Evolutionary conservation across 2,329 filamentous ascomycete genomes (phyloP).

Genomic region (Phialophora tarda): DNA sequence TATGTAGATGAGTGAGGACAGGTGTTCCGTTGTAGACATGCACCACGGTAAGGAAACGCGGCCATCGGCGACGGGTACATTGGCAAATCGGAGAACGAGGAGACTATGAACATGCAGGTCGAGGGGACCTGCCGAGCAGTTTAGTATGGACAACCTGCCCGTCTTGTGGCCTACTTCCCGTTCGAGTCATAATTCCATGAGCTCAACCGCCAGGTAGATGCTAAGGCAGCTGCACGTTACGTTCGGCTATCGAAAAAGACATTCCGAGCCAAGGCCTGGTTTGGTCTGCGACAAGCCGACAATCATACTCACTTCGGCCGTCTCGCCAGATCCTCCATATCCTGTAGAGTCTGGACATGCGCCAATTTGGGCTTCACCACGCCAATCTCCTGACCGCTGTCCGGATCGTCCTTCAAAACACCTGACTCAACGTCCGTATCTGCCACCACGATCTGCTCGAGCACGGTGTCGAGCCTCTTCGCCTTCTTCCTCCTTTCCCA

Average conservation of each 20-base stretch:
- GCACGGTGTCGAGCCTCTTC: constrained; percentile 19
- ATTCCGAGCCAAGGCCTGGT: background rate
- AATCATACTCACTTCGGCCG: constrained; percentile 10
- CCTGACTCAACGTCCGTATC: constrained; percentile 19
- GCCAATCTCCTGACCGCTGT: constrained; percentile 25
- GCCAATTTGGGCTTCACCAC: constrained; percentile 33
- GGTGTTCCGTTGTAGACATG: background rate
- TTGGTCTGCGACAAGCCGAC: background rate
- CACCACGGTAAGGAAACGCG: background rate
- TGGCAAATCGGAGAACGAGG: background rate
- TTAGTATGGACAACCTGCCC: background rate
- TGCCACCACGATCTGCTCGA: constrained; percentile 1
- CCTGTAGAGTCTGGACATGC: constrained; percentile 32
- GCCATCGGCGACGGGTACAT: background rate
- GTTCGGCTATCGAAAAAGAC: background rate
- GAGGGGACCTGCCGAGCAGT: background rate
- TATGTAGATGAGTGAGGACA: background rate
- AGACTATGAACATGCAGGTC: background rate
- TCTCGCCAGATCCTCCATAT: constrained; percentile 28
- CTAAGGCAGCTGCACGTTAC: background rate
- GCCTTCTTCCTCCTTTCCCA: constrained; percentile 26
- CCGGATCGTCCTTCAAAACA: background rate
- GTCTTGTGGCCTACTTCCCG: background rate
- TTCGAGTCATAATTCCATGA: background rate
- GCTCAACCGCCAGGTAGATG: background rate